Evolutionary conservation across 257 asterid genomes (phyloP).

Genomic region (Solanum piurae): DNA sequence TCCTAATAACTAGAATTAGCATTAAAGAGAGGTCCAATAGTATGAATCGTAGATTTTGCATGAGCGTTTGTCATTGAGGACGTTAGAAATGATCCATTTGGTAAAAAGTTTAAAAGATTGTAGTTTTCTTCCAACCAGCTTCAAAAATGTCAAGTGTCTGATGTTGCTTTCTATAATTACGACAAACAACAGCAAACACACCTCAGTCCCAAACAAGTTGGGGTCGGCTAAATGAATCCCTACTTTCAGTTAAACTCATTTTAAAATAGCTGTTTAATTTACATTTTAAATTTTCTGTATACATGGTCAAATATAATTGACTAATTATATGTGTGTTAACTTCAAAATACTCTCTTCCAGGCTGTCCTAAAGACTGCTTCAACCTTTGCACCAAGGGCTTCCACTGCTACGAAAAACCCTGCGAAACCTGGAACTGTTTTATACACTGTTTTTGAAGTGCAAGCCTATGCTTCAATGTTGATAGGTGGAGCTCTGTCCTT

Average conservation of each 20-base stretch:
- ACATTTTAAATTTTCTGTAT: neutral
- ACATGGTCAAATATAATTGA: neutral
- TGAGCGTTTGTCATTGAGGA: neutral
- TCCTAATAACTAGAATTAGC: neutral
- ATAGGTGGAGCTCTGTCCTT: constrained; percentile 87
- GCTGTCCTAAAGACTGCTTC: constrained; percentile 95
- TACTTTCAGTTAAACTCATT: neutral
- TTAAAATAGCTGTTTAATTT: neutral
- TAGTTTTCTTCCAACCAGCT: neutral
- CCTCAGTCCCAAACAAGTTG: neutral
- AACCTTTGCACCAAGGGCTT: constrained; percentile 95
- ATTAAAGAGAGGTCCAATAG: neutral
- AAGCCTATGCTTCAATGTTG: constrained; percentile 60
- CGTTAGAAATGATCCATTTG: neutral
- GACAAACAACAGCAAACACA: neutral
- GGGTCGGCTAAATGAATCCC: neutral
- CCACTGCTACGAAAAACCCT: constrained; percentile 76
- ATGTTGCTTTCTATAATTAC: neutral
- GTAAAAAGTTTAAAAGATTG: neutral
- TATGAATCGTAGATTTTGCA: neutral
- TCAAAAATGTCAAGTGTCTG: neutral
- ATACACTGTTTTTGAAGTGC: constrained; percentile 84
- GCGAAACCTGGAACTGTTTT: constrained; percentile 71
- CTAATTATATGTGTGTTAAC: neutral
- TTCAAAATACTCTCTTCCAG: constrained; percentile 22